Evolutionary conservation across 2,329 filamentous ascomycete species (phyloP), one percentile per base, ranked within the genome.

Genomic region (Fonsecaea monophora): DNA sequence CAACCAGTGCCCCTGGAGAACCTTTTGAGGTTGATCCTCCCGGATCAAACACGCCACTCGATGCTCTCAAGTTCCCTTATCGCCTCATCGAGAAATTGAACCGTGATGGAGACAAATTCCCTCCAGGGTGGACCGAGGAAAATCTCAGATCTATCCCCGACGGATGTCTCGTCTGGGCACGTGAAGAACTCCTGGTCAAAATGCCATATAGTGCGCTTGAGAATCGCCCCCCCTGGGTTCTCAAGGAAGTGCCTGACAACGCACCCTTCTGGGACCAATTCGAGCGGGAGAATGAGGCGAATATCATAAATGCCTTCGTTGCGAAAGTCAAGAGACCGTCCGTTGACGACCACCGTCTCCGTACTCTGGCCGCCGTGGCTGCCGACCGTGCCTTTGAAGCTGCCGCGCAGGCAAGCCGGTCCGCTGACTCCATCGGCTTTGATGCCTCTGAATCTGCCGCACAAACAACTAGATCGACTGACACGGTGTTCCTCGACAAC

Each of bases 31-130:
- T 70, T 3, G 68, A 70, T 21, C 66, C 66, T 10, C 68, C 68
- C 15, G 68, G 68, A 8, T 61, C 59, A 10, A 64, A 61, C 38
- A 58, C 48, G 10, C 56, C 63, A 1, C 64, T 62, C 53, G 68
- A 70, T 50, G 68, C 66, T 4, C 68, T 70, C 15, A 66, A 62
- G 50, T 55, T 34, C 30, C 66, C 64, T n/a, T 30, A 60, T 13
- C 61, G 61, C 13, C 66, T 70, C 8, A 38, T 70, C 21, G n/a
- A 70, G 32, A 56, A 38, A 37, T 50, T 68, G n/a, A 65, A 68
- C 53, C 40, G 55, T 10, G 37, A 62, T 15, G 42, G 60, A 40
- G 21, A 10, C 30, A 42, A 32, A 35, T 60, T 54, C 10, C 42
- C 62, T n/a, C 12, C 15, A 10, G 53, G 50, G 10, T 70, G 66